phyloP scores from a whole-genome alignment of 2,329 filamentous ascomycete species.

The Eurotiales sp. region DNA sequence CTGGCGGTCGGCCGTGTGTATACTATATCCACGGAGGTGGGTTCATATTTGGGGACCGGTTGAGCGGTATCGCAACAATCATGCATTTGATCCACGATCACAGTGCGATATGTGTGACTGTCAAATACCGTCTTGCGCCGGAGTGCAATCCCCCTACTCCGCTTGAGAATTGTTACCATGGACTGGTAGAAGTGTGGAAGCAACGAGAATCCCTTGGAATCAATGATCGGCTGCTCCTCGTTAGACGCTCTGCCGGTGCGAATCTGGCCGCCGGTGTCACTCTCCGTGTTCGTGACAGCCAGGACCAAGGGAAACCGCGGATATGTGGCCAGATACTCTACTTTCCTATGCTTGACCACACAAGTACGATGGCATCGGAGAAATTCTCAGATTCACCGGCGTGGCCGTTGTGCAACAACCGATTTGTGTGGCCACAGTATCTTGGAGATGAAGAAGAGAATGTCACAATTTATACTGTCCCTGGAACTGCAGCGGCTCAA shows the following conservation, averaged over 20 bases:
- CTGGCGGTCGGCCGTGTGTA: not conserved
- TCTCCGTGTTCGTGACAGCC: not conserved
- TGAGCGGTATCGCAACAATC: not conserved
- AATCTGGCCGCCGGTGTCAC: not conserved
- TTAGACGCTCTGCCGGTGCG: conserved; percentile 3
- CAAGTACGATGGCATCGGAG: not conserved
- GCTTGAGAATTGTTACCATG: not conserved
- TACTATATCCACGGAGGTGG: conserved; percentile 6
- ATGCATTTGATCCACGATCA: not conserved
- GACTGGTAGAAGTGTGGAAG: not conserved
- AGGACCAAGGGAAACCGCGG: not conserved
- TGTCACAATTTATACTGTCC: too few species aligned
- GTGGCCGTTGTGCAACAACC: not conserved
- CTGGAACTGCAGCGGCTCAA: too few species aligned
- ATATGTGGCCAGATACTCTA: not conserved
- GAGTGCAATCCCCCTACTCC: not conserved
- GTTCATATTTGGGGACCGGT: not conserved
- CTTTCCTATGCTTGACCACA: not conserved
- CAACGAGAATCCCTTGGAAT: not conserved
- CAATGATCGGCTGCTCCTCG: not conserved
- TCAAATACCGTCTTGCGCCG: not conserved
- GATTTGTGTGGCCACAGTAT: not conserved
- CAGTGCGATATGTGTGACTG: not conserved
- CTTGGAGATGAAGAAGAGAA: too few species aligned
- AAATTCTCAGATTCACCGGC: not conserved